Conservation (phyloP, 2,329 filamentous ascomycete species). For the Neofusicoccum kwambonambiense region DNA sequence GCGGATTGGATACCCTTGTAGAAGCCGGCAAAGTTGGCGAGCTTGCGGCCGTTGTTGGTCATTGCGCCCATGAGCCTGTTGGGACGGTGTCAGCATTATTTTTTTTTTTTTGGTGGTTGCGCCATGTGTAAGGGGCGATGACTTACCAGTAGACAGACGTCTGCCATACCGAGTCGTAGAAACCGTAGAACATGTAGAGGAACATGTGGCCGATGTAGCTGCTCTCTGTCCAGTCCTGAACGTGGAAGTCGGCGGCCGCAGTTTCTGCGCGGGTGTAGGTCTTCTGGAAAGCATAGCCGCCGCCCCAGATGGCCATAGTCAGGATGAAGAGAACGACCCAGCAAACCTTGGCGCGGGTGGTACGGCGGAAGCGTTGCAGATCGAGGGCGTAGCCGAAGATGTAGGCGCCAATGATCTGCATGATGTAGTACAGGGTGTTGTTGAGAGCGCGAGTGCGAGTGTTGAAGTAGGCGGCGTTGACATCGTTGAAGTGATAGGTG, state of each 20-base stretch:
- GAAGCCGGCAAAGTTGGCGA: conserved; percentile 88
- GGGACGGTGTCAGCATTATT: not conserved
- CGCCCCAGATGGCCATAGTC: conserved; percentile 79
- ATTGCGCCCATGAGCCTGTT: conserved; percentile 84
- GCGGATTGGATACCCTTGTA: conserved; percentile 92
- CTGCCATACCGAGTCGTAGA: conserved; percentile 89
- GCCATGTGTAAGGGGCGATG: not conserved
- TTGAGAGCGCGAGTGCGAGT: conserved; percentile 75
- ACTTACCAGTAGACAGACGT: conserved; percentile 81
- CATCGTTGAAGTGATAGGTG: conserved; percentile 73
- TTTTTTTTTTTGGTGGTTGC: not conserved
- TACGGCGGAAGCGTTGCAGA: conserved; percentile 55
- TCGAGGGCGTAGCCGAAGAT: conserved; percentile 74
- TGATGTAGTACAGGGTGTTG: conserved; percentile 73
- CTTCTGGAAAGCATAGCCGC: conserved; percentile 75
- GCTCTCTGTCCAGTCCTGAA: conserved; percentile 65
- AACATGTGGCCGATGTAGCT: conserved; percentile 80
- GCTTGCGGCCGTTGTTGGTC: conserved; percentile 87
- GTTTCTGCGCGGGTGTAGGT: conserved; percentile 50
- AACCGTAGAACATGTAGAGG: conserved; percentile 85
- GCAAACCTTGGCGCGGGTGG: conserved; percentile 64
- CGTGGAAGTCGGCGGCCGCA: conserved; percentile 26
- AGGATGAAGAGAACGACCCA: conserved; percentile 63
- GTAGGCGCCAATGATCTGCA: conserved; percentile 75
- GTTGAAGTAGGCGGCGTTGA: conserved; percentile 71